phyloP scores from a whole-genome alignment of 306 rosid species.

The Cucurbita pepo region DNA sequence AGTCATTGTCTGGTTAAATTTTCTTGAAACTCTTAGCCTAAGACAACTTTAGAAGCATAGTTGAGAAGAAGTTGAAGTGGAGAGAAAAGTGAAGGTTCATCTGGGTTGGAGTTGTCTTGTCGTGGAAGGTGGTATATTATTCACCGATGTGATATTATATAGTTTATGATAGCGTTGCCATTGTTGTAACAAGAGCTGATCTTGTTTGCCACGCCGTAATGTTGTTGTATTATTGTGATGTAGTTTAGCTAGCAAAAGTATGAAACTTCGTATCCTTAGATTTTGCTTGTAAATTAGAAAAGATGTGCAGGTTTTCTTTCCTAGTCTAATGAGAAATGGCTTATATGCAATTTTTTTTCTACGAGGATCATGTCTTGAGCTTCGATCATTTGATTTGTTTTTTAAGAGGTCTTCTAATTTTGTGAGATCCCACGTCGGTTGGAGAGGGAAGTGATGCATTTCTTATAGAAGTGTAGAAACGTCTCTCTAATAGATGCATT shows the following conservation, averaged over 20 bases:
- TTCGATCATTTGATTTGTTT: not conserved
- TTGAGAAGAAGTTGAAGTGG: constrained; percentile 2
- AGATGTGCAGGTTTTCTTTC: constrained; percentile 21
- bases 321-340: constrained; percentile 3
- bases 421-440: too few relatives aligned
- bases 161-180: not conserved
- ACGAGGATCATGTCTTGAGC: not conserved
- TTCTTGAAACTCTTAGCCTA: not conserved
- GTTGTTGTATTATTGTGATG: not conserved
- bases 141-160: not conserved
- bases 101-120: not conserved
- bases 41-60: constrained; percentile 1
- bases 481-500: too few relatives aligned
- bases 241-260: constrained; percentile 24
- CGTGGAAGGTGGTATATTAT: not conserved
- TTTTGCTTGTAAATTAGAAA: constrained; percentile 23
- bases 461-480: too few relatives aligned
- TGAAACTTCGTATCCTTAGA: constrained; percentile 9
- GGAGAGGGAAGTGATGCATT: too few relatives aligned
- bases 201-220: not conserved
- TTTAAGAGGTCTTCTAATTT: not conserved
- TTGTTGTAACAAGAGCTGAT: not conserved
- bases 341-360: not conserved
- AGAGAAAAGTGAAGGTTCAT: not conserved
- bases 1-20: not conserved